Evolutionary conservation across 495 filamentous ascomycete species (phyloP).

Genomic region (Annulohypoxylon stygium): DNA sequence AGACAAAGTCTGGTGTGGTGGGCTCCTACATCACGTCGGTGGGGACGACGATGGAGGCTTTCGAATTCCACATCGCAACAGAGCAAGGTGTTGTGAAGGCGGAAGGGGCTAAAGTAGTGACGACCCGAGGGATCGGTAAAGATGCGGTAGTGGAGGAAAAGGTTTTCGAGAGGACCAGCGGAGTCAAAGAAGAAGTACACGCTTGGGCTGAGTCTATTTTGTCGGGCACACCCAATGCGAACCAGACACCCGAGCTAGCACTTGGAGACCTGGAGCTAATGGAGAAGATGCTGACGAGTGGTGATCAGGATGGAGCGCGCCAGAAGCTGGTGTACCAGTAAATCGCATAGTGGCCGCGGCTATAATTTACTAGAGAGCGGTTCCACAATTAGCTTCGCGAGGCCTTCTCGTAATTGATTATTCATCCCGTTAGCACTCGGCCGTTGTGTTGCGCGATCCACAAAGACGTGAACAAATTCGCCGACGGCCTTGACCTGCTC

Average conservation of each 20-base stretch:
- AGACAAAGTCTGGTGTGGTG: constrained; percentile 71
- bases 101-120: constrained; percentile 52
- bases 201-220: constrained; percentile 73
- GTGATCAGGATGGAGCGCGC: constrained; percentile 67
- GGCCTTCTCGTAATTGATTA: constrained; percentile 62
- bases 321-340: constrained; percentile 54
- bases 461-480: constrained; percentile 90
- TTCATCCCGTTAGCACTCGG: constrained; percentile 74
- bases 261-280: constrained; percentile 76
- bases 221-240: constrained; percentile 61
- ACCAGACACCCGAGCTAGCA: constrained; percentile 74
- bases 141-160: constrained; percentile 61
- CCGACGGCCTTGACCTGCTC: constrained; percentile 88
- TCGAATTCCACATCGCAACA: constrained; percentile 64
- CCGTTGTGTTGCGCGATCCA: constrained; percentile 77
- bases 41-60: constrained; percentile 69
- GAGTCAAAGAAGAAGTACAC: constrained; percentile 75
- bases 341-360: constrained; percentile 27
- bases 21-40: constrained; percentile 72
- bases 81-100: constrained; percentile 68
- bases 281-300: constrained; percentile 74
- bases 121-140: constrained; percentile 57
- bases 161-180: constrained; percentile 67
- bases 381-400: constrained; percentile 57
- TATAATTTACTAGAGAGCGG: constrained; percentile 46